These are phyloP conservation scores for Penicillium antarcticum DNA, from an alignment of 495 filamentous ascomycete species.

Conservation along the genomic window DNA sequence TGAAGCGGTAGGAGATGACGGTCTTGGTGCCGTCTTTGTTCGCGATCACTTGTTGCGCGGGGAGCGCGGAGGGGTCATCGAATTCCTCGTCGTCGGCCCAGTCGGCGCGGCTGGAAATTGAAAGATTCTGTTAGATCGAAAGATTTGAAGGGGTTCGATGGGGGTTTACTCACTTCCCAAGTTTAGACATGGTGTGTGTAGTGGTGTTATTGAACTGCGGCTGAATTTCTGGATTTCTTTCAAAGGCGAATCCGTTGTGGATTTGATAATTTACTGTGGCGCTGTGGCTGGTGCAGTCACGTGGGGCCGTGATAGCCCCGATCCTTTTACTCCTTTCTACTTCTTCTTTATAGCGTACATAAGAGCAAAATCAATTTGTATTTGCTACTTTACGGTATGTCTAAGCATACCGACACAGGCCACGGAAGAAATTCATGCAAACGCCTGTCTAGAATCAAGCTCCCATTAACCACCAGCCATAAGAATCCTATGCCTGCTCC, in stretches of 20 bases:
- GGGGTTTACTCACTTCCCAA: constrained; percentile 40
- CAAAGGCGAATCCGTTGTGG: constrained; percentile 48
- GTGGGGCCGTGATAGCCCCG: constrained; percentile 13
- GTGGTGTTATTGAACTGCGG: constrained; percentile 26
- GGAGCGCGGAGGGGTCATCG: constrained; percentile 75
- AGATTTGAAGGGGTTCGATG: background rate
- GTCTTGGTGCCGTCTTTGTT: constrained; percentile 99
- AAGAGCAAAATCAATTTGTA: too few species aligned
- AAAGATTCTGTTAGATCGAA: constrained; percentile 18
- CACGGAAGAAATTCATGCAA: too few species aligned
- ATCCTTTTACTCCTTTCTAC: background rate
- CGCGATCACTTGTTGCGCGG: constrained; percentile 76
- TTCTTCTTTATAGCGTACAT: background rate
- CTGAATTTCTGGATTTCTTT: constrained; percentile 47
- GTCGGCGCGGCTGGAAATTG: constrained; percentile 60
- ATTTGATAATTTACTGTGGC: constrained; percentile 45
- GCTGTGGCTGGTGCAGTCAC: constrained; percentile 38
- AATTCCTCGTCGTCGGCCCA: constrained; percentile 98
- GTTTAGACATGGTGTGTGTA: constrained; percentile 44
- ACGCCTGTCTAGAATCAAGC: too few species aligned
- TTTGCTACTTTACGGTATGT: too few species aligned
- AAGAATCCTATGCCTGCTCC: too few species aligned
- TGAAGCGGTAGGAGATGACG: constrained; percentile 82
- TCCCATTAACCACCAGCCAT: too few species aligned
- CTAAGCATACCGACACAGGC: too few species aligned